Evolutionary conservation across 2,329 filamentous ascomycete genomes (phyloP), one percentile per base, ranked within the genome.

Genomic region (Plenodomus lindquistii): DNA sequence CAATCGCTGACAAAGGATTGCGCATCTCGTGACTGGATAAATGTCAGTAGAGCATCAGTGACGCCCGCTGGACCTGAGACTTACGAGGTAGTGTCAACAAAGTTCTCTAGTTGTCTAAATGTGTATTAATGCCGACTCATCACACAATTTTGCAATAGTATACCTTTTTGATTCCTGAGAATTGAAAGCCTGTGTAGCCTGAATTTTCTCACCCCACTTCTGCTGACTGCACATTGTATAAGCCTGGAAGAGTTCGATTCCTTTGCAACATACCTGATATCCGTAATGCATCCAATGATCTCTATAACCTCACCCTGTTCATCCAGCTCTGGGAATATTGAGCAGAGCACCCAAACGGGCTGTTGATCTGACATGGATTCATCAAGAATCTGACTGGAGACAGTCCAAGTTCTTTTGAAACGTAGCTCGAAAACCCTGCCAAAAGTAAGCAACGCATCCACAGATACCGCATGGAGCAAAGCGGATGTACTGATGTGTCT

Each of bases 1-100:
- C 52, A 29, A 77, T 75, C 3, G 75, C 75, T 17, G 62, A 68
- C 0, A 76, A 57, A 9, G 74, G 74, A 39, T 76, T 77, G 2
- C 75, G 62, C 71, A 77, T 76, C 52, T 77, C 75, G 50, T 77
- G 62, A 18, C 35, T 37, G 6, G 17, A 6, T 4, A 9, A 6
- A 18, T 6, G 16, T 37, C 15, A 36, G 34, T n/a, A n/a, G 13
- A 5, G n/a, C 5, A 36, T 7, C 6, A 24, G 22, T 24, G 5
- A 7, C 34, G 10, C 4, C 13, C 8, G 15, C 4, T 6, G 8
- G 35, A 37, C 4, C 13, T 18, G 10, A 18, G 15, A n/a, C 35
- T 9, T 18, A 37, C 27, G 61, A 64, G 1, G 64, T 67, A 13
- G 63, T 70, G 37, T 71, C 68, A 37, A 72, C 70, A 46, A 72